Conservation (phyloP, 345 rosid genomes). For the Excoecaria agallocha region DNA sequence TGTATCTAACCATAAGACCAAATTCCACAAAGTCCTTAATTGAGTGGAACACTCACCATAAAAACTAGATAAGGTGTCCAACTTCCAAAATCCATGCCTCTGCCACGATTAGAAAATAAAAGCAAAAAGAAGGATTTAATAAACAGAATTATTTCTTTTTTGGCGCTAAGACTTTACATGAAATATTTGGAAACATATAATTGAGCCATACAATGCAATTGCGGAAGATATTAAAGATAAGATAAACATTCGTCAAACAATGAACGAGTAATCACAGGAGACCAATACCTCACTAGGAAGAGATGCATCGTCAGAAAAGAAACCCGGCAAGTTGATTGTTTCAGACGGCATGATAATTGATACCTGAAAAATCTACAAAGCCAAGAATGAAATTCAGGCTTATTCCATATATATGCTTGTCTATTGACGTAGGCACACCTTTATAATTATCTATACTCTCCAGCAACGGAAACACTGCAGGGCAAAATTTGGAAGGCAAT, state of each 20-base stretch:
- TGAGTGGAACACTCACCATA: slow-evolving; percentile 35
- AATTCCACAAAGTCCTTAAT: background rate
- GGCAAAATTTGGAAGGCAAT: slow-evolving; percentile 1
- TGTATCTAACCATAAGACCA: background rate
- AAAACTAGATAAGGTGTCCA: slow-evolving; percentile 32
- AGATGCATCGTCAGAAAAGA: slow-evolving; percentile 28
- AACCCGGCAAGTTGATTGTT: slow-evolving; percentile 34
- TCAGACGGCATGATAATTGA: slow-evolving; percentile 37
- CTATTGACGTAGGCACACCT: slow-evolving; percentile 7
- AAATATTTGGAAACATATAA: background rate
- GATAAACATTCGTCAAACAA: background rate
- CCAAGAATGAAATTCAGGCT: background rate
- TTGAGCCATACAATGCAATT: background rate
- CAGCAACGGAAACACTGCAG: slow-evolving; percentile 6
- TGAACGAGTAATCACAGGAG: background rate
- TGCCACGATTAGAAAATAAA: slow-evolving; percentile 29
- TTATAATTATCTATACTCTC: background rate
- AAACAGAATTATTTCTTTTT: background rate
- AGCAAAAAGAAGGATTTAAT: background rate
- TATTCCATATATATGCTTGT: background rate
- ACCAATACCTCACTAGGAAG: slow-evolving; percentile 39
- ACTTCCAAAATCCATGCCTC: slow-evolving; percentile 50
- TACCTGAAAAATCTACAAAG: background rate
- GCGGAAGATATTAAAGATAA: background rate
- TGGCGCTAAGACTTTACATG: background rate